Conservation (phyloP, 345 rosid genomes). For the Aquilaria malaccensis region DNA sequence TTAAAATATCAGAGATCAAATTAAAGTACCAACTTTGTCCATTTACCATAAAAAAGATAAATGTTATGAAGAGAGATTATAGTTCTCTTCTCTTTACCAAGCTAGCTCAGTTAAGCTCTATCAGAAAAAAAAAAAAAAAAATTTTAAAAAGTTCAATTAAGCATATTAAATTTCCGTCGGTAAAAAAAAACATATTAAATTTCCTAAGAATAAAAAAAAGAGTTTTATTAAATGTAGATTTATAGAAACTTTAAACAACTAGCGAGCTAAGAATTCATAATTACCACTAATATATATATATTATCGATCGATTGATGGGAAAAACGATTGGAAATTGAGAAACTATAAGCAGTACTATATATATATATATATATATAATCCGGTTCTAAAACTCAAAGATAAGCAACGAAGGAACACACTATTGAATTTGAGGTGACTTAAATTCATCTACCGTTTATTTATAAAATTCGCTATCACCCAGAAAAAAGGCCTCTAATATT, state of each 20-base stretch:
- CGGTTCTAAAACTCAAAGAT: too few species aligned
- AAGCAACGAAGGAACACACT: too few species aligned
- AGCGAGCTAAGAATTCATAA: neutral
- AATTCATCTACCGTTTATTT: neutral
- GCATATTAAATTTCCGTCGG: neutral
- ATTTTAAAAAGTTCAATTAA: neutral
- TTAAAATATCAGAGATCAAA: too few species aligned
- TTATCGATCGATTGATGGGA: neutral
- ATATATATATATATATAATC: too few species aligned
- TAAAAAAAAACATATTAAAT: conserved; percentile 9
- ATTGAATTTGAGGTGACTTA: neutral
- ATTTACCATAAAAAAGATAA: too few species aligned
- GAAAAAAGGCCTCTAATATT: too few species aligned
- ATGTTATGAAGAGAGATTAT: too few species aligned
- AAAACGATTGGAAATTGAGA: conserved; percentile 4
- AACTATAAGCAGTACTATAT: neutral
- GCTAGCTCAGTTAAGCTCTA: too few species aligned
- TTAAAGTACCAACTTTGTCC: too few species aligned
- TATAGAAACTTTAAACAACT: neutral
- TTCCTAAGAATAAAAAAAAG: neutral
- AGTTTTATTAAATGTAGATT: neutral
- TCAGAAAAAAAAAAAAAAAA: too few species aligned
- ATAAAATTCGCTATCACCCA: too few species aligned
- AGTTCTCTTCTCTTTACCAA: too few species aligned
- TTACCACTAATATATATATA: neutral